phyloP scores from a whole-genome alignment of 2,329 filamentous ascomycete genomes.

The Lecanosticta acicola region DNA sequence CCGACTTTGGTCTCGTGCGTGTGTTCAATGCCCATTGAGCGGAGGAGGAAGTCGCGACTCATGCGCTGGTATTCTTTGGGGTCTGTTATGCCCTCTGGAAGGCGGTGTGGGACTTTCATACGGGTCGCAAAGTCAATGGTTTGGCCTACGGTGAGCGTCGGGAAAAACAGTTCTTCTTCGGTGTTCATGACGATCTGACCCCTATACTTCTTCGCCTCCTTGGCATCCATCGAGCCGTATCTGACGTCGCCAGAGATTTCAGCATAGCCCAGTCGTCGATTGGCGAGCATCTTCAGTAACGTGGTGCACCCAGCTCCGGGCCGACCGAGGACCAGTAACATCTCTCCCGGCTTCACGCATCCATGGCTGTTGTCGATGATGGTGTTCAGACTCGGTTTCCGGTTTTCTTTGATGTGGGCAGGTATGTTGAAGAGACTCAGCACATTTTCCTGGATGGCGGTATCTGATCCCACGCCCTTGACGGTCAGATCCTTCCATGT shows the following conservation, averaged over 20 bases:
- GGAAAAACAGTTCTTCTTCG: slow-evolving; percentile 49
- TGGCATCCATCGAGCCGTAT: slow-evolving; percentile 46
- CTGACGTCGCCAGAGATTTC: slow-evolving; percentile 53
- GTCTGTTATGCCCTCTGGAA: slow-evolving; percentile 32
- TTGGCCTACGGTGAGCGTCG: slow-evolving; percentile 52
- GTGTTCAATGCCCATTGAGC: slow-evolving; percentile 54
- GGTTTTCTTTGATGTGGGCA: slow-evolving; percentile 38
- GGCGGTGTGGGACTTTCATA: slow-evolving; percentile 45
- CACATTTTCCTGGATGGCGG: slow-evolving; percentile 57
- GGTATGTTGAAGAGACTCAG: slow-evolving; percentile 48
- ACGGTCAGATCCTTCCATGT: slow-evolving; percentile 63
- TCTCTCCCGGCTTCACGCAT: slow-evolving; percentile 59
- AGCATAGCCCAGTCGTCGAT: slow-evolving; percentile 46
- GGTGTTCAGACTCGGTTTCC: slow-evolving; percentile 55
- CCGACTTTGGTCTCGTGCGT: slow-evolving; percentile 62
- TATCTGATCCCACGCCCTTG: slow-evolving; percentile 55
- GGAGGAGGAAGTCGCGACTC: slow-evolving; percentile 51
- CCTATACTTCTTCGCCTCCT: slow-evolving; percentile 41
- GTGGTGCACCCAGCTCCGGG: slow-evolving; percentile 54
- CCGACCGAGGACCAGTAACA: slow-evolving; percentile 30
- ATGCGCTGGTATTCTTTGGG: slow-evolving; percentile 43
- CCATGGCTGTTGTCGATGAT: slow-evolving; percentile 58
- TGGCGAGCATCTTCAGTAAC: slow-evolving; percentile 63
- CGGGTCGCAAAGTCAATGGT: slow-evolving; percentile 53
- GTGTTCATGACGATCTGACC: slow-evolving; percentile 44